Base-by-base conservation (phyloP, 1,139 yeast species). In the Suhomyces bolitotheri region DNA sequence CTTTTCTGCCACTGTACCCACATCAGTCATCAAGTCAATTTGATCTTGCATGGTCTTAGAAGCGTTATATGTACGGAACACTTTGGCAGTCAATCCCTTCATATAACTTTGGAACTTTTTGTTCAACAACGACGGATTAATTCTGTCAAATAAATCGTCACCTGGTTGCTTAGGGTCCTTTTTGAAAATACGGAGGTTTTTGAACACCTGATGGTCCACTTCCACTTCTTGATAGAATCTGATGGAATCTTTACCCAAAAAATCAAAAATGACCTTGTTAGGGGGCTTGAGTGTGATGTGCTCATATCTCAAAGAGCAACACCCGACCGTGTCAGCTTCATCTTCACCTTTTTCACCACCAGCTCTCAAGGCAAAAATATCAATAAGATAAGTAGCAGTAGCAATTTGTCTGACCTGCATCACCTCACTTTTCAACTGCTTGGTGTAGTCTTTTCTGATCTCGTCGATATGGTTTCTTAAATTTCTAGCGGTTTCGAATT, bases 291-390 rank as follows among this genome's bases (percentile, higher is more conserved):
- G 69, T 1, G 94, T 83, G 29, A 90, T 76, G 60, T 90, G 97
- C 56, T 90, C 97, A 52, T 69, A 90, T 50, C 97, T 69, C 47
- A 90, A 72, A 1, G 97, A 90, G 63, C 97, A 90, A 64, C 98
- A 90, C 29, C 98, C 98, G 29, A 90, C 98, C 2, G 98, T 90
- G 58, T 92, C 98, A 2, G 97, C 97, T 57, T 90, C 97, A 52
- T 92, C 97, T 7, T 90, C 97, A 12, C 94, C 87, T 59, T 90
- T 90, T 62, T 92, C 97, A 50, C 97, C 97, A 57, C 97, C 97
- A 0, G 97, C 97, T 83, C 97, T 86, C 45, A 92, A 73, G 0
- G 97, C 97, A 56, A 89, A 82, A n/a, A 82, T 79, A 66, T 92
- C 98, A 55, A 92, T 90, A 34, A 92, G 73, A 58, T 90, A 92